Evolutionary conservation across 140 eudicot genomes (phyloP), one percentile per base, ranked within the genome.

Genomic region (Erigeron philadelphicus): DNA sequence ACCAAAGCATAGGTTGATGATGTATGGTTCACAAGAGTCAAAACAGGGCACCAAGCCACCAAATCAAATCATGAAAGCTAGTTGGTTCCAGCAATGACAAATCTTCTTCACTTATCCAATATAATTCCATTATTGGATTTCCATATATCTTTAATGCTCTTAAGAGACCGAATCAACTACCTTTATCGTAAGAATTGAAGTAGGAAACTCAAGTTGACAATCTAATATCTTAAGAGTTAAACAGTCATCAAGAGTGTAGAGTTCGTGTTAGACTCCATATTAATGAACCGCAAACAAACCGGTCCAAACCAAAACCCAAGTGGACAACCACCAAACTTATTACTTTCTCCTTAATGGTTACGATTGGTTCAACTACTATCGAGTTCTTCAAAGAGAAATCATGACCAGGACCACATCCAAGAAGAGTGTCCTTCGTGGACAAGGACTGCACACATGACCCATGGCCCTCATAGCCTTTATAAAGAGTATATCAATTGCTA

Each of bases 41-140:
- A 31, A 31, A 2, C 5, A 31, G 38, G 38, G 38, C 54, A 23
- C 55, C 52, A 64, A 12, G 38, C 5, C 54, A 23, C 55, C 52
- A 64, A 12, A 64, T 64, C 70, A 64, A 64, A 64, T 64, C 70
- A 64, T 43, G 18, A 45, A 44, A 64, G 18, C 56, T 45, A 64
- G 70, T 64, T 64, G 70, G 70, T 45, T 64, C 70, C 70, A 64
- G 71, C 71, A 25, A 40, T 46, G 59, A 5, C 60, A 15, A 66
- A 12, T 46, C 25, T 40, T 66, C 19, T 47, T 66, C 59, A 46
- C 47, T 46, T 11, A 66, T 47, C 56, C 54, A 9, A 16, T 42
- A 40, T 64, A 11, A 1, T 64, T 16, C 70, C 56, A 44, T 64
- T 45, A 58, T 23, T 40, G 15, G 50, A 43, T 23, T 63, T 23